phyloP scores from a whole-genome alignment of 495 filamentous ascomycete genomes.

The Tuber borchii region DNA sequence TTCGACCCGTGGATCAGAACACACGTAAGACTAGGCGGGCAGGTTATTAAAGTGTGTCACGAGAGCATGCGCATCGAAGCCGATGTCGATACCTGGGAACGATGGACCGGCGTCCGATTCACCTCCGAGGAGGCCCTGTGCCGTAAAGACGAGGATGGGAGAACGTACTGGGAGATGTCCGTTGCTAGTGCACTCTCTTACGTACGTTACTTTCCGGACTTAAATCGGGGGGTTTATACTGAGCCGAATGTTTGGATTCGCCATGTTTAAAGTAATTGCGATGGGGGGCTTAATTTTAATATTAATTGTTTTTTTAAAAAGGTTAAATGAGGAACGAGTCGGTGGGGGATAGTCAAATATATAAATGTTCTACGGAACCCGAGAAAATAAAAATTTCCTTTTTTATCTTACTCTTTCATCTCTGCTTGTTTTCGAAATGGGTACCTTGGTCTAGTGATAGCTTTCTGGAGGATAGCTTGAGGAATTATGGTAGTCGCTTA shows the following conservation, averaged over 20 bases:
- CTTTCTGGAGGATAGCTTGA: no score
- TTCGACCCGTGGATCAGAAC: background rate
- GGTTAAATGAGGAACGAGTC: background rate
- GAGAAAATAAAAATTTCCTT: background rate
- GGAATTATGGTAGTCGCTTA: no score
- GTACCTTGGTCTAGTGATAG: no score
- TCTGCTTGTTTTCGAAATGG: no score
- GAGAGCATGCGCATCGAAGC: background rate
- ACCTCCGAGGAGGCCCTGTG: background rate
- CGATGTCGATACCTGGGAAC: background rate
- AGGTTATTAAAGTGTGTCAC: background rate
- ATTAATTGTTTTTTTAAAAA: no score
- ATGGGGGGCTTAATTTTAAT: background rate
- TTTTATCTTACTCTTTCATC: no score
- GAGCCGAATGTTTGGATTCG: background rate
- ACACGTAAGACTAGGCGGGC: background rate
- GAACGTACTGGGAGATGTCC: background rate
- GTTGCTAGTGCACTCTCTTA: background rate
- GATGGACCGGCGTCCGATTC: background rate
- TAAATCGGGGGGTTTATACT: background rate
- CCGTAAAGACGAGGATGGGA: background rate
- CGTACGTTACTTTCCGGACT: background rate
- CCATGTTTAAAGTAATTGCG: background rate
- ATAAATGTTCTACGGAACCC: background rate
- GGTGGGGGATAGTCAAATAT: background rate